phyloP scores from a whole-genome alignment of 2,329 filamentous ascomycete genomes.

The Periglandula ipomoeae region DNA sequence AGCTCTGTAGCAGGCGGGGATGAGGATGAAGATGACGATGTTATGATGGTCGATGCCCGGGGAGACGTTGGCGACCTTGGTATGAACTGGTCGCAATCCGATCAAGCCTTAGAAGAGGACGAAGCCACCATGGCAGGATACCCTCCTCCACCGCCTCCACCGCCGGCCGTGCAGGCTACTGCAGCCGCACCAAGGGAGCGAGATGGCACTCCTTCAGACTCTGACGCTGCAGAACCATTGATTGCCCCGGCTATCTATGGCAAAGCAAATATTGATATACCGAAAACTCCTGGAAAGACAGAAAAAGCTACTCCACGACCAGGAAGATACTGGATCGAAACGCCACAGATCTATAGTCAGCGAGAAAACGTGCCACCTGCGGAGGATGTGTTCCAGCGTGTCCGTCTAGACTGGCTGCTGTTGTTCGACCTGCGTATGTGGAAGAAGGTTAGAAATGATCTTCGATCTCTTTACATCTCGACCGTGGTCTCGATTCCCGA shows the following conservation, averaged over 20 bases:
- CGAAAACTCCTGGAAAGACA: conserved; percentile 64
- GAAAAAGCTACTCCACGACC: conserved; percentile 47
- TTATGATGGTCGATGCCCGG: conserved; percentile 47
- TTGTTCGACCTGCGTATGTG: conserved; percentile 91
- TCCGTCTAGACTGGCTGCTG: conserved; percentile 88
- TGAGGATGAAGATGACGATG: conserved; percentile 44
- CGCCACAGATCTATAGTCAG: conserved; percentile 59
- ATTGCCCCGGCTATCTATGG: conserved; percentile 52
- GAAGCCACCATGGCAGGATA: conserved; percentile 74
- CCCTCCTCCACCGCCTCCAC: conserved; percentile 54
- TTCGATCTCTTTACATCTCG: conserved; percentile 89
- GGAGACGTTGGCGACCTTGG: conserved; percentile 36
- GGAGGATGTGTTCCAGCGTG: conserved; percentile 82
- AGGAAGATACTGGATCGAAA: conserved; percentile 78
- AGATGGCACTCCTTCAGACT: conserved; percentile 61
- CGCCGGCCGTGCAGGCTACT: conserved; percentile 51
- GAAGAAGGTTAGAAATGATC: conserved; percentile 87
- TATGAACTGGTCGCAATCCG: conserved; percentile 43
- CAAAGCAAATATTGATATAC: conserved; percentile 63
- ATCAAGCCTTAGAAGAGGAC: conserved; percentile 63
- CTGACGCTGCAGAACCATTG: conserved; percentile 57
- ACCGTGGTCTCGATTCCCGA: conserved; percentile 92
- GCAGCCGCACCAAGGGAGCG: conserved; percentile 38
- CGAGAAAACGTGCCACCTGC: conserved; percentile 56
- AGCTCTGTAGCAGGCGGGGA: conserved; percentile 29